Evolutionary conservation across 257 asterid species (phyloP), one percentile per base, ranked within the genome.

Genomic region (Jacaranda mimosifolia): DNA sequence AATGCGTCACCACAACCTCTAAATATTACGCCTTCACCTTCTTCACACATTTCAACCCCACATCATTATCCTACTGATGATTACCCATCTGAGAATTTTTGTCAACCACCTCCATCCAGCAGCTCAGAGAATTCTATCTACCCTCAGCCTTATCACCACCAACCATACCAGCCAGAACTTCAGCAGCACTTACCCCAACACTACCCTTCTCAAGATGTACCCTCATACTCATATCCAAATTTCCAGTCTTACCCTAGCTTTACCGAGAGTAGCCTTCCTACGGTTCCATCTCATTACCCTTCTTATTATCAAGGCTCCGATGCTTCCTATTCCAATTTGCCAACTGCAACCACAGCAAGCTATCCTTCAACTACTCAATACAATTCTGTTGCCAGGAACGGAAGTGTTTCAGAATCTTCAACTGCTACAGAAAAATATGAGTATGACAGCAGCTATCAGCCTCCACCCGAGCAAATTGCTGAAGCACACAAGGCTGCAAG

Each of bases 401-500:
- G 82, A 63, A 72, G 77, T 42, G 83, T 85, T 65, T 21, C 88
- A 65, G 90, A 83, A 81, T 76, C 85, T 72, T 77, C 86, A 9
- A 59, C 84, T 5, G 8, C 62, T 6, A 58, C 70, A 14, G 83
- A 80, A 59, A 68, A 82, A 45, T 90, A 83, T 59, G 85, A 89
- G 67, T 89, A 88, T 14, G 91, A 87, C 80, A 77, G 89, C 80
- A 85, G 48, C 53, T 92, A 90, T 85, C 87, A 88, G 83, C 97
- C 96, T 65, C 63, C 92, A 35, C 89, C 91, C 0, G 97, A 92
- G 76, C 89, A 88, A 84, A 83, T 92, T 38, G 83, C 92, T 6
- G 97, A 92, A 83, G 97, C 97, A 14, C 97, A 88, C 81, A 90
- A 92, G 88, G 91, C 96, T 14, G 96, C 94, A 36, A 87, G 96